phyloP scores from a whole-genome alignment of 2,329 filamentous ascomycete species.

The Talaromyces islandicus region DNA sequence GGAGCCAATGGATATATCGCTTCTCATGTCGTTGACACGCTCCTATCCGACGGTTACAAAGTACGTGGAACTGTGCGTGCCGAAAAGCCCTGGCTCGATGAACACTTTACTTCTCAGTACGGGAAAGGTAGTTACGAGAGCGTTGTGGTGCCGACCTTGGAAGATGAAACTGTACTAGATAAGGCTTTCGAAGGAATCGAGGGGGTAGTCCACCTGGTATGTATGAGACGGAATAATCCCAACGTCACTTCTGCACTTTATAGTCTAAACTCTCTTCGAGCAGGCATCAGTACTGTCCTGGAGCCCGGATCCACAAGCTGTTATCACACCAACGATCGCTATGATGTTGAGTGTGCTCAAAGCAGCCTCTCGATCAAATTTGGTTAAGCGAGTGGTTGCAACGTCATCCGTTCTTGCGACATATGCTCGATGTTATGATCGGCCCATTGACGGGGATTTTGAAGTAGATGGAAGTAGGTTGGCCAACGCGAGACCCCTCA shows the following conservation, averaged over 20 bases:
- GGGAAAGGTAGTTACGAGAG: slow-evolving; percentile 26
- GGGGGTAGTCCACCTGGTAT: slow-evolving; percentile 3
- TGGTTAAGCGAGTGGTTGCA: slow-evolving; percentile 1
- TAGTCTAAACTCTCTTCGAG: background rate
- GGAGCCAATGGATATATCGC: slow-evolving; percentile 39
- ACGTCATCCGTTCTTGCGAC: background rate
- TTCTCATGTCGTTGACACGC: slow-evolving; percentile 31
- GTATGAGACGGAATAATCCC: background rate
- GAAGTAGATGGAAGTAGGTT: background rate
- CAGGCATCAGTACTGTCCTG: background rate
- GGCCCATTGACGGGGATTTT: background rate
- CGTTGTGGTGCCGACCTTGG: slow-evolving; percentile 34
- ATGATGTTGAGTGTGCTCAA: background rate
- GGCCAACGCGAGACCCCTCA: background rate
- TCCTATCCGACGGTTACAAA: slow-evolving; percentile 34
- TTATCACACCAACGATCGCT: background rate
- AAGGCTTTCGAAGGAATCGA: background rate
- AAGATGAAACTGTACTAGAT: slow-evolving; percentile 14
- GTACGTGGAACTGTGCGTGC: slow-evolving; percentile 38
- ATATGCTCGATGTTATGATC: background rate
- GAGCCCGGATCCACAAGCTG: slow-evolving; percentile 1
- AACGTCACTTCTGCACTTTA: background rate
- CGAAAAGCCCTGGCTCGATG: slow-evolving; percentile 24
- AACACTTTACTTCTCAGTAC: slow-evolving; percentile 20
- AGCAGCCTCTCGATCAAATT: slow-evolving; percentile 1